Evolutionary conservation across 192 early-diverging fungal species (phyloP), one percentile per base, ranked within the genome.

Genomic region (Glomus cerebriforme): DNA sequence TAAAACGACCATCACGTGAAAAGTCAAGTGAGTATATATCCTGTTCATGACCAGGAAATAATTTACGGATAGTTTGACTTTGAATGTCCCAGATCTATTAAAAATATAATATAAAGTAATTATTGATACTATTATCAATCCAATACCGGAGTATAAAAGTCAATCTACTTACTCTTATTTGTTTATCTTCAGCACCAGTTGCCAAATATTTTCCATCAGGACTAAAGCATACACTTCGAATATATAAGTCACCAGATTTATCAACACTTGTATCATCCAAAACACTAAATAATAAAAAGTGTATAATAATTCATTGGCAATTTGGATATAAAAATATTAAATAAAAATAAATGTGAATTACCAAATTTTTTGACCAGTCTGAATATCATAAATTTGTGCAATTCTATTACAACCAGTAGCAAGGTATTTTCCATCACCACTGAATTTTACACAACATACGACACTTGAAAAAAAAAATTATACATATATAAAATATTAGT

Each of bases 11-110:
- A 82, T 97, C 96, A 19, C 91, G 86, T 76, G 92, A 92, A 87
- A 96, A 99, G 78, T 98, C 98, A 79, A 99, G 87, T 32, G 92
- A 93, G 84, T 99, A 99, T 75, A 99, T 98, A 81, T 99, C 98
- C 85, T 96, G 94, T 67, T 95, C 93, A 80, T 99, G 98, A 24
- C 98, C 98, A 22, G 85, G 81, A 59, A 97, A 88, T 10, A 88
- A 87, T 81, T 90, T 89, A 60, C 86, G 86, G 65, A 95, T 92
- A 19, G 85, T 82, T 79, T 86, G 86, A 67, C 84, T 88, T 60
- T 79, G 76, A 43, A 94, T 90, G 70, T 93, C 92, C 92, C 92
- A 93, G 60, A 94, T 87, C 84, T 89, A 82, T 47, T 63, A 37
- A 45, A 59, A 12, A 60, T 45, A n/a, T 29, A 27, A 45, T 54